Evolutionary conservation across 2,329 filamentous ascomycete species (phyloP), one percentile per base, ranked within the genome.

Genomic region (Fusarium sp.): DNA sequence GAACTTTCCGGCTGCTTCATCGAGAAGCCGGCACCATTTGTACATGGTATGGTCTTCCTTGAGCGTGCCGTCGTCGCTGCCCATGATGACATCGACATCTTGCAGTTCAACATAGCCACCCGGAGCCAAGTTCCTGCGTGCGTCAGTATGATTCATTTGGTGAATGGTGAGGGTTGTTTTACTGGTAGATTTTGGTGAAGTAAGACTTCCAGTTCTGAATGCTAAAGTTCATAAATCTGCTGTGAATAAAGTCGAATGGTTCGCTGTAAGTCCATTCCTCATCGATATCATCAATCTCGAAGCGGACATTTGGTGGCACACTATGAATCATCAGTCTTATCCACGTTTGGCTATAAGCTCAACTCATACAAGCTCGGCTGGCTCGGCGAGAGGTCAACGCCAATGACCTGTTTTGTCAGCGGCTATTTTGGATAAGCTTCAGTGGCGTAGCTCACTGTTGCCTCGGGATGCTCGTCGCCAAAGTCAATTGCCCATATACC

Each of bases 21-120:
- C 65, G 6, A 82, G 74, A 6, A 80, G 73, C 44, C 59, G 65
- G 30, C 55, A 75, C 71, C 80, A 81, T 7, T 70, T 63, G 22
- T 62, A 57, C 24, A 79, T 66, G 1, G 72, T 69, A 2, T 42
- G 62, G 5, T 78, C 76, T 13, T 76, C 67, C 0, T 61, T 74
- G 0, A 76, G 42, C 3, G 70, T 75, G 5, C 42, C 70, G 6
- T 76, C 74, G 5, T 75, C 65, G n/a, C 68, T 64, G 5, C 63
- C 41, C 51, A 76, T 58, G 1, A 68, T 57, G 13, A 72, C 65
- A 24, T 75, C 71, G 6, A 75, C 63, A 13, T 75, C 73, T 22
- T 75, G 73, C 3, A 75, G 50, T 26, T 75, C 73, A 2, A 74
- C 68, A 7, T 74, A 75, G 2, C 73, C 73, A 2, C 73, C 73